Conservation (phyloP, 108 stramenopile species). For the Nitzschia inconspicua region DNA sequence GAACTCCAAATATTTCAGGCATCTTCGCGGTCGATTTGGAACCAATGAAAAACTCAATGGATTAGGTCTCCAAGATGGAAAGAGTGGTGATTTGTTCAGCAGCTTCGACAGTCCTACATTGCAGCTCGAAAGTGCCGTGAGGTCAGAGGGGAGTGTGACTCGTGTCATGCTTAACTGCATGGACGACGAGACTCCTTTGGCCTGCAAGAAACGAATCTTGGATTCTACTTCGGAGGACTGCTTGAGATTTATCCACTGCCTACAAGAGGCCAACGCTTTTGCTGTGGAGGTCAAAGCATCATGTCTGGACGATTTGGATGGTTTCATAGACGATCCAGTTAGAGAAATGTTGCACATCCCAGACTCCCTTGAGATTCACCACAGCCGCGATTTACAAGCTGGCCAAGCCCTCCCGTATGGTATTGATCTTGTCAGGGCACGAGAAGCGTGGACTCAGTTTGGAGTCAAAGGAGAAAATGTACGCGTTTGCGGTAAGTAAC, state of each 20-base stretch:
- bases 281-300: constrained; percentile 1
- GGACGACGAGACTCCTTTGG: background rate
- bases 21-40: too few species aligned
- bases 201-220: constrained; percentile 3
- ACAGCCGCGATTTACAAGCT: constrained; percentile 5
- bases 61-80: too few species aligned
- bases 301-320: background rate
- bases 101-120: too few species aligned
- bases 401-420: constrained; percentile 16
- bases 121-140: too few species aligned
- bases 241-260: background rate
- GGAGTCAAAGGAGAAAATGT: constrained; percentile 12
- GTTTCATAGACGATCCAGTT: background rate
- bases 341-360: constrained; percentile 11
- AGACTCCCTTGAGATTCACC: constrained; percentile 13
- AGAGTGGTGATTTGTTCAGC: too few species aligned
- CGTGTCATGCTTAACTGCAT: constrained; percentile 2
- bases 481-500: constrained; percentile 49
- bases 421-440: constrained; percentile 12
- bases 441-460: constrained; percentile 8
- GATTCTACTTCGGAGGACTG: background rate
- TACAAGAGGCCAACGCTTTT: background rate
- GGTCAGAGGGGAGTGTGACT: too few species aligned
- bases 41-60: too few species aligned
- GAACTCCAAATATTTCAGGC: too few species aligned